Percentiles rank a stretch among this genome's conserved stretches.
phyloP scores from a whole-genome alignment of 176 grass and related monocot genomes.

The Secale cereale region DNA sequence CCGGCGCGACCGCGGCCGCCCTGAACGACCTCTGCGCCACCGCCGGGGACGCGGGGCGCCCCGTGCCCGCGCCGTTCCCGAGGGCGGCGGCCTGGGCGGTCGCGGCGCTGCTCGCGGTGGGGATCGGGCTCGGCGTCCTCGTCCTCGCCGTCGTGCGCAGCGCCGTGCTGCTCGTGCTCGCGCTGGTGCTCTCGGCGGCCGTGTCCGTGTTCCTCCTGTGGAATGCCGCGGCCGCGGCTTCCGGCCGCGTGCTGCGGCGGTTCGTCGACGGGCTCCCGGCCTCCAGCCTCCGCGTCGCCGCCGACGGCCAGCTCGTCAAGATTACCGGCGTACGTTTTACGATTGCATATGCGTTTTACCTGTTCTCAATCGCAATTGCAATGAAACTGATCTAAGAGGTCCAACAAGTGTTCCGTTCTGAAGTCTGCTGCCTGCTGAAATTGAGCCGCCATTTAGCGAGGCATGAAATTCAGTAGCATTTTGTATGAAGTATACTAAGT shows the following conservation, averaged over 20 bases:
- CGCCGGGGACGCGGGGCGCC: neutral
- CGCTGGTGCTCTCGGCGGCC: conserved; percentile 45
- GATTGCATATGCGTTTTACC: neutral
- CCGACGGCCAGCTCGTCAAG: conserved; percentile 89
- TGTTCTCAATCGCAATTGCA: neutral
- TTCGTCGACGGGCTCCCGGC: conserved; percentile 61
- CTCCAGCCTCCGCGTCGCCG: conserved; percentile 61
- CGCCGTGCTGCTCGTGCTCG: conserved; percentile 52
- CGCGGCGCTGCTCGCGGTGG: conserved; percentile 62
- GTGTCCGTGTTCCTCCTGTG: conserved; percentile 63
- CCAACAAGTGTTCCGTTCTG: neutral
- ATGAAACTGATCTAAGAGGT: neutral
- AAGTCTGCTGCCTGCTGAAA: neutral
- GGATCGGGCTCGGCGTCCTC: conserved; percentile 62
- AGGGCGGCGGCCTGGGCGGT: conserved; percentile 41
- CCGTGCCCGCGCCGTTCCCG: conserved; percentile 43
- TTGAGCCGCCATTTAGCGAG: neutral
- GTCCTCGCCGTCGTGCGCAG: conserved; percentile 79
- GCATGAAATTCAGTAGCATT: neutral
- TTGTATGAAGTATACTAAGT: neutral
- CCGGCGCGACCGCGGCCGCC: conserved; percentile 20
- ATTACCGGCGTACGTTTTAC: conserved; percentile 60
- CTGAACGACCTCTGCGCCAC: conserved; percentile 63
- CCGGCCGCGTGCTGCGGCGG: conserved; percentile 41
- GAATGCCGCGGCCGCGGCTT: conserved; percentile 63